Conservation (phyloP, 495 filamentous ascomycete genomes). For the Evernia prunastri region DNA sequence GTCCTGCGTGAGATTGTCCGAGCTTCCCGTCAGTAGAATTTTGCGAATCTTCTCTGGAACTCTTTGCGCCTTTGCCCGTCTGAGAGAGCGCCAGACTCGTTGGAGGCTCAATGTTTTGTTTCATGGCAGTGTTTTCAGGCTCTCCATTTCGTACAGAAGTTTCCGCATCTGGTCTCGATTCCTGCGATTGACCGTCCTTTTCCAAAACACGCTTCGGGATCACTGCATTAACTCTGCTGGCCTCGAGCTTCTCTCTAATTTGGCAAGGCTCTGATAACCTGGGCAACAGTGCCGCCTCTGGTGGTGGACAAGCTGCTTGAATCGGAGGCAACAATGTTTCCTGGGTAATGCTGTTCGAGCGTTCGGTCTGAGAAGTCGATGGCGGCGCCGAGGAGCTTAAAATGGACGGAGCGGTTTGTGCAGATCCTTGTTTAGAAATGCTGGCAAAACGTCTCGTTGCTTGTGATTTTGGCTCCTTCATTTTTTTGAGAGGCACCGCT, state of each 20-base stretch:
- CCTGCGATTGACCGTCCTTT: no score
- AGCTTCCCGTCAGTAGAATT: not conserved
- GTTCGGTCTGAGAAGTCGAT: not conserved
- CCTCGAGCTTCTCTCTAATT: no score
- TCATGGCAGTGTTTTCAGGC: not conserved
- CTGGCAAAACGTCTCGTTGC: conserved; percentile 1
- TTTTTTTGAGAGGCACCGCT: not conserved
- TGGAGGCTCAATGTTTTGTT: not conserved
- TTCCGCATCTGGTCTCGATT: no score
- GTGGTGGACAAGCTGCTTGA: not conserved
- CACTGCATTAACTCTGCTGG: no score
- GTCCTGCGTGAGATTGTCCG: not conserved
- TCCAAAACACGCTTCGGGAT: no score
- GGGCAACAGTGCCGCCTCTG: not conserved
- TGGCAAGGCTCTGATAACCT: no score
- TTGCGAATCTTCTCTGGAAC: not conserved
- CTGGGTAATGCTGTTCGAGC: not conserved
- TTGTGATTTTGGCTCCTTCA: not conserved
- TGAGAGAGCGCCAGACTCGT: not conserved
- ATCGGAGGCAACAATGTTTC: not conserved
- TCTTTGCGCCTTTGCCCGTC: not conserved
- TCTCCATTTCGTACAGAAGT: no score
- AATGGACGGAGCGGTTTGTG: not conserved
- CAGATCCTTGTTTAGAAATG: conserved; percentile 2
- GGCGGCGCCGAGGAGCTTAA: not conserved